A percentile compares a stretch with the other conserved stretches of the same genome.
phyloP scores from a whole-genome alignment of 352 stramenopile species.

The Phytophthora podocarpi region DNA sequence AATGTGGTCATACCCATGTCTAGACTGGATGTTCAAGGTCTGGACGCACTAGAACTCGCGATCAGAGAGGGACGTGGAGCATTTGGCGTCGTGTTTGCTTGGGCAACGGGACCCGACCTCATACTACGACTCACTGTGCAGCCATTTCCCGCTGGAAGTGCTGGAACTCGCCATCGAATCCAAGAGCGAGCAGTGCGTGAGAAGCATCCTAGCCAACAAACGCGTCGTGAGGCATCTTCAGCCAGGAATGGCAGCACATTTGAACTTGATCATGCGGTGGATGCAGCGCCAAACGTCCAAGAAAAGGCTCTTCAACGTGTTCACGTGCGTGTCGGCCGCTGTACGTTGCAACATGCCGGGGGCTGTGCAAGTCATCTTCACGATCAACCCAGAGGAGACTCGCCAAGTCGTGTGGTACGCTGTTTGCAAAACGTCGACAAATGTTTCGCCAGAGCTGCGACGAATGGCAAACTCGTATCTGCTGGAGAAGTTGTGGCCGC shows the following conservation, averaged over 20 bases:
- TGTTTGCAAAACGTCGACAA: not conserved
- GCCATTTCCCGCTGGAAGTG: conserved; percentile 16
- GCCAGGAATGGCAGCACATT: conserved; percentile 1
- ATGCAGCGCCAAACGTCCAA: not conserved
- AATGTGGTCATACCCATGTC: conserved; percentile 13
- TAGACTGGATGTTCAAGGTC: no score
- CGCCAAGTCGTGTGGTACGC: conserved; percentile 13
- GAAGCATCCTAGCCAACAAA: conserved; percentile 7
- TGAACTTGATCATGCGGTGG: conserved; percentile 17
- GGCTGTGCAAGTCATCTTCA: conserved; percentile 7
- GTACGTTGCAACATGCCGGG: conserved; percentile 6
- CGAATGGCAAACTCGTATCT: conserved; percentile 5
- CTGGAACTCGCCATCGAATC: no score
- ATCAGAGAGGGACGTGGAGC: conserved; percentile 16
- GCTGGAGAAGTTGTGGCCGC: not conserved
- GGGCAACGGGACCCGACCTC: not conserved
- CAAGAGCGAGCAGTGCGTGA: conserved; percentile 7
- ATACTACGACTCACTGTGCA: conserved; percentile 8
- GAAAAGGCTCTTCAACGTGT: conserved; percentile 19
- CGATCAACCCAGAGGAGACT: conserved; percentile 16
- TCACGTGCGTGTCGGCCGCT: conserved; percentile 14
- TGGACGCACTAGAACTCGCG: conserved; percentile 20
- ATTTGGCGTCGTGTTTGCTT: conserved; percentile 13
- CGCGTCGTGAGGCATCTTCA: conserved; percentile 8
- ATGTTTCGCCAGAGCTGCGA: not conserved